Conservation (phyloP, 2,329 filamentous ascomycete species). For the Hymenoscyphus albidus region DNA sequence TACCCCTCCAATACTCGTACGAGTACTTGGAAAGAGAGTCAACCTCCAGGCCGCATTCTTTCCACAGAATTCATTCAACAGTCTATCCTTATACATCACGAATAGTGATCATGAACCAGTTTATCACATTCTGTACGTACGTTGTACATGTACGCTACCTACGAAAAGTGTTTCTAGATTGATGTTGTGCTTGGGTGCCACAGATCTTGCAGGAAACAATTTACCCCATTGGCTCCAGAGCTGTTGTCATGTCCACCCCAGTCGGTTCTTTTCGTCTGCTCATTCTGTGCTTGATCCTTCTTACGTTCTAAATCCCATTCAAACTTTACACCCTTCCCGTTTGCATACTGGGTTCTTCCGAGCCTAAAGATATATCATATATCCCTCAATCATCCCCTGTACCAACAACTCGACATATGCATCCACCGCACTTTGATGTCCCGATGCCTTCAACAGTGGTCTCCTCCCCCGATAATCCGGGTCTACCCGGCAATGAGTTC, state of each 20-base stretch:
- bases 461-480: not conserved
- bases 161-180: slow-evolving; percentile 1
- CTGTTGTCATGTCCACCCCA: not conserved
- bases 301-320: not conserved
- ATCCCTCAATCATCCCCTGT: not conserved
- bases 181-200: not conserved
- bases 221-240: not conserved
- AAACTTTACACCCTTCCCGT: not conserved
- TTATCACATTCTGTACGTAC: not conserved
- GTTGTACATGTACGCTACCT: not conserved
- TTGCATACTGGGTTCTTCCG: not conserved
- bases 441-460: not conserved
- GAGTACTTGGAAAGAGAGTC: not conserved
- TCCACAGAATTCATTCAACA: not conserved
- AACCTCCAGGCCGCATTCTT: too few relatives aligned
- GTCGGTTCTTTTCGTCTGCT: not conserved
- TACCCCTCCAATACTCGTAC: slow-evolving; percentile 1
- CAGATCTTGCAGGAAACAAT: not conserved
- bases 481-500: not conserved
- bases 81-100: not conserved
- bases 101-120: not conserved
- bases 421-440: not conserved
- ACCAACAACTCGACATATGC: not conserved
- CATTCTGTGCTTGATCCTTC: not conserved
- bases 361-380: not conserved